Evolutionary conservation across 257 asterid species (phyloP), one percentile per base, ranked within the genome.

Genomic region (Lavandula angustifolia): DNA sequence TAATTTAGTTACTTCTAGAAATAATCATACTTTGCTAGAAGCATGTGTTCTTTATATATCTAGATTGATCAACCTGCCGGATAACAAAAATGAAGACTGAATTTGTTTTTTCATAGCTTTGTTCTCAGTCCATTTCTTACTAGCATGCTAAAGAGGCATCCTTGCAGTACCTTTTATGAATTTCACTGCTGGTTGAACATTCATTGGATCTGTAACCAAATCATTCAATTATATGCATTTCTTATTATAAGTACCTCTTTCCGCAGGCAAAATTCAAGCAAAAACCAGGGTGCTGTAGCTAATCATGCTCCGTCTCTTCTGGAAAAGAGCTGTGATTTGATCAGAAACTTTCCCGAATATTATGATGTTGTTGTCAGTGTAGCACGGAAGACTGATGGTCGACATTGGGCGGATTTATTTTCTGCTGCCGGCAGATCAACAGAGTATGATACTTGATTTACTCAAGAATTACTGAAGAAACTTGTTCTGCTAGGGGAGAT

Each of bases 321-420:
- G 84, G 86, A 81, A 79, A 94, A 94, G 89, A 90, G 96, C 17
- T 94, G 97, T 73, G 96, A 94, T 80, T 87, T 94, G 68, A 90
- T 94, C 72, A 90, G 83, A 76, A 90, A 81, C 64, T 94, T 94
- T 65, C 94, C 99, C 0, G 99, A 94, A 78, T 94, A 94, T 76
- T 87, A 81, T 60, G 99, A 94, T 74, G 99, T 94, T 75, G 99
- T 94, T 40, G 99, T 94, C 71, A 94, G 99, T 73, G 99, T 94
- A 77, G 99, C 99, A 13, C 84, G 99, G 75, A 94, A 94, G 81
- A 94, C 99, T 71, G 99, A 94, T 72, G 99, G 96, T 70, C 94
- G 99, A 29, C 99, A 94, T 76, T 94, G 99, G 99, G 95, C 88
- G 31, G 97, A 94, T 90, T 76, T 94, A 55, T 94, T 94, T 78